Evolutionary conservation across 2,329 filamentous ascomycete species (phyloP).

Genomic region (Exophiala alcalophila): DNA sequence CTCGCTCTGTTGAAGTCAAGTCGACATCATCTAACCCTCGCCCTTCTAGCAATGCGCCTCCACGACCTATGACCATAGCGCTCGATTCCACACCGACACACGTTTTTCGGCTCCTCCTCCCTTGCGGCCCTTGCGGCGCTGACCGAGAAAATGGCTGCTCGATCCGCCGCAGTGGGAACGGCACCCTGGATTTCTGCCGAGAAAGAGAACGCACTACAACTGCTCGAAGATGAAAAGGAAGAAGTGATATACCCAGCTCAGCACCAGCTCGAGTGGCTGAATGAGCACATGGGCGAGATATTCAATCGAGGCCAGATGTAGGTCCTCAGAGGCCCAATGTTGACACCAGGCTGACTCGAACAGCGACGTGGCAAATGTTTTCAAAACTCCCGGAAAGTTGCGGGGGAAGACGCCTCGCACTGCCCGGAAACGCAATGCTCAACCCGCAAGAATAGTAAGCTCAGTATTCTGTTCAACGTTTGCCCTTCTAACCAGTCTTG

Average conservation of each 20-base stretch:
- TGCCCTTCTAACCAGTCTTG: slow-evolving; percentile 21
- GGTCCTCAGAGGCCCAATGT: slow-evolving; percentile 38
- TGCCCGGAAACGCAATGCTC: slow-evolving; percentile 42
- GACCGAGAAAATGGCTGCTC: slow-evolving; percentile 33
- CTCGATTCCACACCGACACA: too few species aligned
- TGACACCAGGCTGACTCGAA: slow-evolving; percentile 8
- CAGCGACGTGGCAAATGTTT: slow-evolving; percentile 90
- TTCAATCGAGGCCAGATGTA: slow-evolving; percentile 86
- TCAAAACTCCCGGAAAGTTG: slow-evolving; percentile 63
- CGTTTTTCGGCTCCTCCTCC: too few species aligned
- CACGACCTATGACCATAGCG: too few species aligned
- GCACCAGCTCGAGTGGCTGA: slow-evolving; percentile 96
- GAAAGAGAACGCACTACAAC: slow-evolving; percentile 70
- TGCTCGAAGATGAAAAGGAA: slow-evolving; percentile 78
- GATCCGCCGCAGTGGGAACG: slow-evolving; percentile 66
- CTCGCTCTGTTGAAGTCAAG: too few species aligned
- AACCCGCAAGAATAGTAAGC: slow-evolving; percentile 45
- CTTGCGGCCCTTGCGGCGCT: too few species aligned
- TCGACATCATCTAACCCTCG: too few species aligned
- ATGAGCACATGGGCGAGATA: slow-evolving; percentile 96
- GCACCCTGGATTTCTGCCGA: slow-evolving; percentile 82
- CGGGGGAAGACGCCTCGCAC: slow-evolving; percentile 50
- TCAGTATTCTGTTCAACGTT: background rate
- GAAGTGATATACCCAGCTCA: slow-evolving; percentile 89
- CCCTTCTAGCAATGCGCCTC: too few species aligned